Evolutionary conservation across 2,329 filamentous ascomycete species (phyloP).

Genomic region (Aspergillus cejpii): DNA sequence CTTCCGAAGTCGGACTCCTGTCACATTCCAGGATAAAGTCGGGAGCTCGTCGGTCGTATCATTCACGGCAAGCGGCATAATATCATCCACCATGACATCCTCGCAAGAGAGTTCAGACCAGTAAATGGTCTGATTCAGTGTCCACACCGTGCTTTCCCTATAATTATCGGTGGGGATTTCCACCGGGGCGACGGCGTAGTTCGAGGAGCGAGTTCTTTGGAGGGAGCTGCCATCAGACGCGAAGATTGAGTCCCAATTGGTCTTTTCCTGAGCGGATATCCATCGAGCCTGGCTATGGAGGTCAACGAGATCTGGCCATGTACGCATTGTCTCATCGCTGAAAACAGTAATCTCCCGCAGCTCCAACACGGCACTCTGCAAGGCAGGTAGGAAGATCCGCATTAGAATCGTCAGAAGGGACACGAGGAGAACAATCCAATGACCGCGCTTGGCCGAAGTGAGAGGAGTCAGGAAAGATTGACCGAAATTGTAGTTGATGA

Average conservation of each 20-base stretch:
- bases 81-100: constrained; percentile 15
- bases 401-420: constrained; percentile 28
- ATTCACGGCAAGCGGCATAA: constrained; percentile 20
- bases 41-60: constrained; percentile 13
- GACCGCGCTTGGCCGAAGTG: constrained; percentile 25
- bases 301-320: constrained; percentile 26
- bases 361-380: constrained; percentile 30
- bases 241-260: constrained; percentile 18
- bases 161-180: constrained; percentile 23
- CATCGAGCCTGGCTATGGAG: constrained; percentile 26
- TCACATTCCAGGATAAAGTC: constrained; percentile 25
- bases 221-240: constrained; percentile 12
- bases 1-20: constrained; percentile 20
- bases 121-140: constrained; percentile 29
- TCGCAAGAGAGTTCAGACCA: constrained; percentile 26
- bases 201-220: constrained; percentile 21
- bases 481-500: constrained; percentile 36
- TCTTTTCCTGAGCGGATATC: constrained; percentile 27
- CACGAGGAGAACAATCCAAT: constrained; percentile 31
- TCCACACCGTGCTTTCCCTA: constrained; percentile 25
- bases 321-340: constrained; percentile 19
- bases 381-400: constrained; percentile 29
- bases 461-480: constrained; percentile 32
- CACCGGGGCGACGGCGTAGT: constrained; percentile 30
- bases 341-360: constrained; percentile 24